A percentile compares a stretch with the other conserved stretches of the same genome.
phyloP scores from a whole-genome alignment of 225 moss, liverwort and hornwort species.

The Straminergon stramineum region DNA sequence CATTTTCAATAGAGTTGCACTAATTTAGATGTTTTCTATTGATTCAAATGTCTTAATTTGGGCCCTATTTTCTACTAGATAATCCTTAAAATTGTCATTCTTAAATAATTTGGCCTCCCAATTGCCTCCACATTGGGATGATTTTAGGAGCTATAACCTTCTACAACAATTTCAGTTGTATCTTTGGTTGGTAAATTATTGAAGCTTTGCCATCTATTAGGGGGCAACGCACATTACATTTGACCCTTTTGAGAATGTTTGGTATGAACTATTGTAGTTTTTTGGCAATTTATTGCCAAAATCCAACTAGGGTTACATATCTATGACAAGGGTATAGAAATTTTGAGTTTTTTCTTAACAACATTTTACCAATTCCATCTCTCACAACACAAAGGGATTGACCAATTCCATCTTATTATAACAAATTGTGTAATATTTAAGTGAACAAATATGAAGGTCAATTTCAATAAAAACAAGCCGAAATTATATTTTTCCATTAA shows the following conservation, averaged over 20 bases:
- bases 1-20: too few species aligned
- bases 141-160: neutral
- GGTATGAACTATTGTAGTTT: neutral
- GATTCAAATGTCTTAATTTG: too few species aligned
- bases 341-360: neutral
- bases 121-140: accelerated
- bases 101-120: too few species aligned
- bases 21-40: too few species aligned
- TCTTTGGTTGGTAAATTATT: neutral
- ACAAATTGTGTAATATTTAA: neutral
- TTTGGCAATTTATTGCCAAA: neutral
- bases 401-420: too few species aligned
- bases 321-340: neutral
- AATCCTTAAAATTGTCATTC: too few species aligned
- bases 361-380: neutral
- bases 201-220: neutral
- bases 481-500: accelerated
- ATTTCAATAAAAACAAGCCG: neutral
- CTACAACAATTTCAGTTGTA: neutral
- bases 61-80: too few species aligned
- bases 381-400: accelerated
- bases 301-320: accelerated
- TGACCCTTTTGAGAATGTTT: neutral
- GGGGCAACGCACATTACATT: neutral
- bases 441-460: neutral